Percentiles rank a stretch among this genome's conserved stretches.
These are phyloP conservation scores for Ceratocystis huliohia DNA, from an alignment of 2,329 filamentous ascomycete genomes.

Conservation along the genomic window DNA sequence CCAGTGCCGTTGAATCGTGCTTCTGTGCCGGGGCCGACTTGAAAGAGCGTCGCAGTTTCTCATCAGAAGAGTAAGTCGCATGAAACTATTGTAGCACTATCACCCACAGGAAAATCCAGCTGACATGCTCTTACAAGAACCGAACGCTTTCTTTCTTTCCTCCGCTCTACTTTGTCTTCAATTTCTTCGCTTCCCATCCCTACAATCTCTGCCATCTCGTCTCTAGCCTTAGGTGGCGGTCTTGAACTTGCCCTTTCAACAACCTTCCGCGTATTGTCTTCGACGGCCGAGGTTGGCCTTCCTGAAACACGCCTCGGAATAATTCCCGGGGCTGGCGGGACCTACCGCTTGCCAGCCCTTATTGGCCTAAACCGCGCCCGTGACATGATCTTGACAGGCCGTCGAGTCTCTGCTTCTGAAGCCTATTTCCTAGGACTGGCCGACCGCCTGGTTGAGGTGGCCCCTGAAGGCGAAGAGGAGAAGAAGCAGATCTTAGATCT, in stretches of 20 bases:
- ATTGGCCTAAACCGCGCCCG: conserved; percentile 72
- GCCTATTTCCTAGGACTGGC: conserved; percentile 85
- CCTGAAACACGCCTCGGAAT: conserved; percentile 90
- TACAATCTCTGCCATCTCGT: conserved; percentile 78
- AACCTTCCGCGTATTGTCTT: conserved; percentile 75
- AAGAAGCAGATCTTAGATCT: conserved; percentile 36
- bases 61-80: conserved; percentile 55
- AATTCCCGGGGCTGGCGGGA: conserved; percentile 87
- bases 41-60: conserved; percentile 72
- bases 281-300: conserved; percentile 64
- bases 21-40: conserved; percentile 94
- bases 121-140: conserved; percentile 43
- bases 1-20: conserved; percentile 69
- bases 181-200: conserved; percentile 71
- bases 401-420: conserved; percentile 70
- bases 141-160: conserved; percentile 58
- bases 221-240: conserved; percentile 78
- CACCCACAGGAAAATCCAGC: neutral
- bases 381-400: conserved; percentile 79
- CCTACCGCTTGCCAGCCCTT: conserved; percentile 69
- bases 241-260: conserved; percentile 86
- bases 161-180: conserved; percentile 62
- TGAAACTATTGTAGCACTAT: neutral
- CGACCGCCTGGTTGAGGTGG: conserved; percentile 75
- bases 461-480: conserved; percentile 31